A percentile compares a stretch with the other conserved stretches of the same genome.
These are phyloP conservation scores for Tetrapyrgos nigripes DNA, from an alignment of 1,284 basidiomycete species.

Conservation along the genomic window DNA sequence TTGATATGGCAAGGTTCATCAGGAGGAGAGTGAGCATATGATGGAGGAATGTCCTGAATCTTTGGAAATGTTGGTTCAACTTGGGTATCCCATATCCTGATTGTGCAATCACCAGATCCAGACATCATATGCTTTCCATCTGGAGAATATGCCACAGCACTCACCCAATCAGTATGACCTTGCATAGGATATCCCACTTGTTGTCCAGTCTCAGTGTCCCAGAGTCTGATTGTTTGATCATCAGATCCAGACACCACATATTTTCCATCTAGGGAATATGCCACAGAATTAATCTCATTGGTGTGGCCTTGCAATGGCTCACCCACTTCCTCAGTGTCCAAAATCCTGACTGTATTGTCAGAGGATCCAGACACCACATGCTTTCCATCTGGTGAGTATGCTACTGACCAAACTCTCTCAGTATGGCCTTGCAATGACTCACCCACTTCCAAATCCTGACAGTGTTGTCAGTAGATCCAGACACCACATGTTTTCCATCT, in stretches of 20 bases:
- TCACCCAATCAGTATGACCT: no score
- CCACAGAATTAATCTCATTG: neutral
- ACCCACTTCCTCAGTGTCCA: conserved; percentile 2
- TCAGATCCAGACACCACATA: no score
- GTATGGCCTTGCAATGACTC: conserved; percentile 15
- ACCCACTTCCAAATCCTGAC: conserved; percentile 6
- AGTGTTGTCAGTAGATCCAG: neutral
- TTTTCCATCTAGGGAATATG: neutral
- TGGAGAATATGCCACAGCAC: no score
- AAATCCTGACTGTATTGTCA: conserved; percentile 15
- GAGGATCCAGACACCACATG: conserved; percentile 9
- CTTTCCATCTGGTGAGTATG: conserved; percentile 11
- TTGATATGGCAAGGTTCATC: no score
- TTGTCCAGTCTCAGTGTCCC: no score
- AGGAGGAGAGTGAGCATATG: no score
- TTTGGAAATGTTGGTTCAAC: no score
- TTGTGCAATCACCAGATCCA: no score
- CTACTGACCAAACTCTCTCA: neutral
- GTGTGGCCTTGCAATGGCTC: neutral
- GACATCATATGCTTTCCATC: no score
- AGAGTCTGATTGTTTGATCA: neutral
- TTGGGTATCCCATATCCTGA: no score
- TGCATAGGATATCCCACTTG: no score
- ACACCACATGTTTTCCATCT: conserved; percentile 1
- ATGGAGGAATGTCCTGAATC: no score